phyloP scores from a whole-genome alignment of 305 asterid species.

The Euphrasia arctica region DNA sequence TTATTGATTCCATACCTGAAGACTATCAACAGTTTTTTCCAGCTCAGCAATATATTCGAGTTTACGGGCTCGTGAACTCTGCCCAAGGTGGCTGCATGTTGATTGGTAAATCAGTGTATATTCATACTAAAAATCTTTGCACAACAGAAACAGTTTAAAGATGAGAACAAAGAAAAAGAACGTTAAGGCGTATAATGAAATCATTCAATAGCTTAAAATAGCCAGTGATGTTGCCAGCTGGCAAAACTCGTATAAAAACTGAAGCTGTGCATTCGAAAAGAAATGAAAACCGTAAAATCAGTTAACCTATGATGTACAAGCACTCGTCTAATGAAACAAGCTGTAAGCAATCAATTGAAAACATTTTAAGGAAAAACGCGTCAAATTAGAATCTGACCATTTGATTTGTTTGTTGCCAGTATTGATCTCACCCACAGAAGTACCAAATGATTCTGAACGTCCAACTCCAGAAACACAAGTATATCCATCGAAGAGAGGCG shows the following conservation, averaged over 20 bases:
- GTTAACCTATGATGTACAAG: not conserved
- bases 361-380: slow-evolving; percentile 18
- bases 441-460: slow-evolving; percentile 30
- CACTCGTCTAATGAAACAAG: not conserved
- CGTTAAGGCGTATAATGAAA: not conserved
- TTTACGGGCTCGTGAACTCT: slow-evolving; percentile 77
- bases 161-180: slow-evolving; percentile 5
- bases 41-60: slow-evolving; percentile 82
- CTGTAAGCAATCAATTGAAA: not conserved
- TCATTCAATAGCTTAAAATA: too few species aligned
- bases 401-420: slow-evolving; percentile 14
- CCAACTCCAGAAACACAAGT: slow-evolving; percentile 37
- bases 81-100: slow-evolving; percentile 78
- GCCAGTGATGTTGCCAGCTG: too few species aligned
- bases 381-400: slow-evolving; percentile 47
- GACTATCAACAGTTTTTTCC: slow-evolving; percentile 59
- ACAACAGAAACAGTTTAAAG: slow-evolving; percentile 13
- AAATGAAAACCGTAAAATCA: not conserved
- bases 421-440: slow-evolving; percentile 35
- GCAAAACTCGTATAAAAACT: not conserved
- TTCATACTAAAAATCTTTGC: slow-evolving; percentile 14
- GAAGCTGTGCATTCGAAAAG: not conserved
- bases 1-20: slow-evolving; percentile 50
- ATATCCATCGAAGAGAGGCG: slow-evolving; percentile 45
- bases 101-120: slow-evolving; percentile 2